A percentile compares a stretch with the other conserved stretches of the same genome.
phyloP scores from a whole-genome alignment of 176 grass and related monocot species.

The Hordeum vulgare region MorexV3_pseudomolecules_assembly NC_058523.1:552147471-552147970 shows the following conservation, averaged over 20 bases:
- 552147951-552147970: neutral
- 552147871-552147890: neutral
- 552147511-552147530: too few relatives aligned
- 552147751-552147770: constrained; percentile 56
- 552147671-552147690: too few relatives aligned
- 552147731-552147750: constrained; percentile 53
- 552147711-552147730: neutral
- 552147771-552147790: constrained; percentile 61
- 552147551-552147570: neutral
- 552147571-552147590: neutral
- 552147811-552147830: constrained; percentile 61
- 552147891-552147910: neutral
- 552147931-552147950: too few relatives aligned
- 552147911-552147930: neutral
- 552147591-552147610: neutral
- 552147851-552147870: neutral
- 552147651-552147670: neutral
- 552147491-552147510: too few relatives aligned
- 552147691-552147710: neutral
- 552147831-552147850: constrained; percentile 88
- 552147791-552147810: constrained; percentile 60
- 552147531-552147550: neutral
- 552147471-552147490: too few relatives aligned
- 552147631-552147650: neutral
- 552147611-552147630: neutral